These are phyloP conservation scores for Knoxia roxburghii DNA, from an alignment of 257 asterid species.

Conservation along the genomic window DNA sequence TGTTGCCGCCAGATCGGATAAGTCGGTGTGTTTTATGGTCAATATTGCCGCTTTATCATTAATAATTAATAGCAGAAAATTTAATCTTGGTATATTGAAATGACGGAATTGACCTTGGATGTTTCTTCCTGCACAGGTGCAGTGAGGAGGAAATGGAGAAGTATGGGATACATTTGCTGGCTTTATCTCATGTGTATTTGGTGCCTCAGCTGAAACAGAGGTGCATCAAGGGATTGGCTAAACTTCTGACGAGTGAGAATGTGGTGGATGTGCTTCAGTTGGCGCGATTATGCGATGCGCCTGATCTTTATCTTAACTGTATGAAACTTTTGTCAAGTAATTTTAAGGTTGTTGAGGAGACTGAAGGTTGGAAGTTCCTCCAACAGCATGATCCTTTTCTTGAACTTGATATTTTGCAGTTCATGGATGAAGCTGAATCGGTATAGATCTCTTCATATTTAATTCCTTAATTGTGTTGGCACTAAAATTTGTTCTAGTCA, in stretches of 20 bases:
- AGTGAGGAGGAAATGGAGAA: constrained; percentile 69
- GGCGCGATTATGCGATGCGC: constrained; percentile 81
- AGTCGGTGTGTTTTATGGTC: too few relatives aligned
- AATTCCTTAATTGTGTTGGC: neutral
- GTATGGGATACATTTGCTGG: constrained; percentile 71
- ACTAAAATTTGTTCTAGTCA: neutral
- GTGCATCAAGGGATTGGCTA: constrained; percentile 49
- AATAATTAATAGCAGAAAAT: neutral
- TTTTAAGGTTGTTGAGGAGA: constrained; percentile 59
- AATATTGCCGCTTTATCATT: neutral
- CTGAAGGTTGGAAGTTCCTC: constrained; percentile 87
- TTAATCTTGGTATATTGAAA: neutral
- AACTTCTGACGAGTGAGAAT: constrained; percentile 42
- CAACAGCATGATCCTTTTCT: constrained; percentile 74
- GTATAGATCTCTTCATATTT: constrained; percentile 25
- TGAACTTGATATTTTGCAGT: constrained; percentile 76
- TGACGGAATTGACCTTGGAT: constrained; percentile 22
- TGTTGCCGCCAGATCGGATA: too few relatives aligned
- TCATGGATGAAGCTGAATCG: constrained; percentile 72
- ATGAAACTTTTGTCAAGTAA: constrained; percentile 46
- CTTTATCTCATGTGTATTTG: constrained; percentile 74
- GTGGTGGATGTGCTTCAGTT: constrained; percentile 86
- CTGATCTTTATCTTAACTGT: constrained; percentile 69
- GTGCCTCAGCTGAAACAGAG: constrained; percentile 78
- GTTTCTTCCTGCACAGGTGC: constrained; percentile 40